Evolutionary conservation across 148 eudicot genomes (phyloP).

Genomic region (Camellia japonica): DNA sequence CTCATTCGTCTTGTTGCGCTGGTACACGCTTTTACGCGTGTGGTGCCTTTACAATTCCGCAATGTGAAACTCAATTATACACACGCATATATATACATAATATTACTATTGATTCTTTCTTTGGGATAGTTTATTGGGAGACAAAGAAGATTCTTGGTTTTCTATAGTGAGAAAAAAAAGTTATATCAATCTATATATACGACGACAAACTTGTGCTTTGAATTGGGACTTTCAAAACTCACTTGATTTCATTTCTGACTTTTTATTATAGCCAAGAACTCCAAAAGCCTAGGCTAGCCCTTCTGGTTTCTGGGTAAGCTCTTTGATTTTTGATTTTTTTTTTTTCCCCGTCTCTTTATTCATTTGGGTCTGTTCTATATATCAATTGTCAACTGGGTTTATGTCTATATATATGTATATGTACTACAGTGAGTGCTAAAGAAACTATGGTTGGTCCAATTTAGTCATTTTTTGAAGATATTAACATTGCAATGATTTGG

Average conservation of each 20-base stretch:
- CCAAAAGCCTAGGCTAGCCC: not conserved
- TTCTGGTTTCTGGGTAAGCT: slow-evolving; percentile 2
- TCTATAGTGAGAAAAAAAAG: not conserved
- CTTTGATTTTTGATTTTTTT: not conserved
- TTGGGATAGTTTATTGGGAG: not conserved
- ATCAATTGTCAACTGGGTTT: not conserved
- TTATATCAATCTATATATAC: not conserved
- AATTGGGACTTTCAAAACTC: slow-evolving; percentile 3
- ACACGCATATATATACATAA: not conserved
- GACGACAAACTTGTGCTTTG: not conserved
- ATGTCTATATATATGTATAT: not conserved
- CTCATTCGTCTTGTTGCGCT: not conserved
- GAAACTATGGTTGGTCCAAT: not conserved
- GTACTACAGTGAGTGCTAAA: not conserved
- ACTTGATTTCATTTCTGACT: not conserved
- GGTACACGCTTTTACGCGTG: not conserved
- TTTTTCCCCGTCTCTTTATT: not conserved
- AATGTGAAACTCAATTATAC: not conserved
- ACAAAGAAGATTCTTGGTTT: not conserved
- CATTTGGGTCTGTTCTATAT: not conserved
- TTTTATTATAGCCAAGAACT: not conserved
- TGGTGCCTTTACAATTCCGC: not conserved
- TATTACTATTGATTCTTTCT: not conserved
- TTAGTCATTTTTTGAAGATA: not conserved
- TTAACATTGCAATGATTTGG: not conserved